phyloP scores from a whole-genome alignment of 73 alveolate genomes.

The Stentor roeselii region DNA sequence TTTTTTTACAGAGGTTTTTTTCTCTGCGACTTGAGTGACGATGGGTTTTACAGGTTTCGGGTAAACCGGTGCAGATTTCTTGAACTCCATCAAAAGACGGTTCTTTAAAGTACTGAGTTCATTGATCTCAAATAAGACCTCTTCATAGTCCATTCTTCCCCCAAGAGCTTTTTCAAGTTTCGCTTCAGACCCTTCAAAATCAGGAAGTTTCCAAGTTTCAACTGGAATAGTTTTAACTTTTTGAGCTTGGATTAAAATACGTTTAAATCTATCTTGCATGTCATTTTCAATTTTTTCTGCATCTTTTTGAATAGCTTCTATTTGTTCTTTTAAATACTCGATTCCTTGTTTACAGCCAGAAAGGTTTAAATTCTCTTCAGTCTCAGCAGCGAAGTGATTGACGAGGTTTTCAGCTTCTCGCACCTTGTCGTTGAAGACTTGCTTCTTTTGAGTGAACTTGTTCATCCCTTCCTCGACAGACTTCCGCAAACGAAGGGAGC shows the following conservation, averaged over 20 bases:
- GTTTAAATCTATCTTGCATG: background rate
- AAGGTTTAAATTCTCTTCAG: background rate
- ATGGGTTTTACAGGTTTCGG: background rate
- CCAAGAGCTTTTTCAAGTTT: background rate
- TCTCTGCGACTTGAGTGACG: background rate
- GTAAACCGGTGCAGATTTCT: background rate
- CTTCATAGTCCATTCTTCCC: background rate
- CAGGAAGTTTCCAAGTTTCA: background rate
- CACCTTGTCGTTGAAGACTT: background rate
- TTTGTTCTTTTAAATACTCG: background rate
- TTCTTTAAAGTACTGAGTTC: background rate
- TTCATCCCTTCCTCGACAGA: background rate
- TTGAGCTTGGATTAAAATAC: background rate
- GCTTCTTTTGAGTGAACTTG: background rate
- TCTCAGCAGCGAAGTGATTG: background rate
- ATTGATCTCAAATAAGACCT: background rate
- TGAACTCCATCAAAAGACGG: background rate
- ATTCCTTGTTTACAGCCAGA: background rate
- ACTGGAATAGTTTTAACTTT: background rate
- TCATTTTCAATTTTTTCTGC: background rate
- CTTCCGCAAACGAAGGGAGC: background rate
- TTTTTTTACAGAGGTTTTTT: background rate
- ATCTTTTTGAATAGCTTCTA: slow-evolving; percentile 7
- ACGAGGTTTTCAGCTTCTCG: slow-evolving; percentile 1
- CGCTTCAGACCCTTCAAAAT: background rate